phyloP scores from a whole-genome alignment of 805 yeast genomes.

The Komagataella kurtzmanii region DNA sequence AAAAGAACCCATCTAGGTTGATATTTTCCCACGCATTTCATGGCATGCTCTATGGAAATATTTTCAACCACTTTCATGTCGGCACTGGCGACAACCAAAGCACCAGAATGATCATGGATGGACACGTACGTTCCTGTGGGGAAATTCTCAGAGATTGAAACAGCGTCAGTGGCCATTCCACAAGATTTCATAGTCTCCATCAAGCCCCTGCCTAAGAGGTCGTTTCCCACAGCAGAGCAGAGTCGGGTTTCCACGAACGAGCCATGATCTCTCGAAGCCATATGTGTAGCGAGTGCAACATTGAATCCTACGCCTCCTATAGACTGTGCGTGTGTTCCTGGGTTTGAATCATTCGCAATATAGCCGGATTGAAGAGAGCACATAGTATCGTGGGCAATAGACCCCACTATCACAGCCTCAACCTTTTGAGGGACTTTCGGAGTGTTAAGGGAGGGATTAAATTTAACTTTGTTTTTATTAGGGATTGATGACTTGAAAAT shows the following conservation, averaged over 20 bases:
- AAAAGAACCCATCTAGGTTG: slow-evolving; percentile 39
- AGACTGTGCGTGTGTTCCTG: slow-evolving; percentile 41
- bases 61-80: slow-evolving; percentile 67
- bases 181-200: slow-evolving; percentile 12
- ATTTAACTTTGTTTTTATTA: not conserved
- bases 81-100: slow-evolving; percentile 62
- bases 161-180: slow-evolving; percentile 24
- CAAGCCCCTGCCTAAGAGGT: slow-evolving; percentile 33
- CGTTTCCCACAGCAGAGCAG: slow-evolving; percentile 51
- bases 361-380: slow-evolving; percentile 24
- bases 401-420: slow-evolving; percentile 48
- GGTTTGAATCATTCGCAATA: slow-evolving; percentile 52
- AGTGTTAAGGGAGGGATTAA: not conserved
- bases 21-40: slow-evolving; percentile 21
- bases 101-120: slow-evolving; percentile 47
- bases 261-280: slow-evolving; percentile 11
- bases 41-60: slow-evolving; percentile 27
- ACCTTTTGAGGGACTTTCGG: no score
- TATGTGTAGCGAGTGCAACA: slow-evolving; percentile 50
- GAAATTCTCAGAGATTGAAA: slow-evolving; percentile 14
- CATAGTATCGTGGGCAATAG: slow-evolving; percentile 64
- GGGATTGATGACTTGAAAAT: not conserved
- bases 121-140: slow-evolving; percentile 66
- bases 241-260: slow-evolving; percentile 21
- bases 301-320: slow-evolving; percentile 84